Conservation (phyloP, 2,329 filamentous ascomycete species). For the Elsinoe australis region DNA sequence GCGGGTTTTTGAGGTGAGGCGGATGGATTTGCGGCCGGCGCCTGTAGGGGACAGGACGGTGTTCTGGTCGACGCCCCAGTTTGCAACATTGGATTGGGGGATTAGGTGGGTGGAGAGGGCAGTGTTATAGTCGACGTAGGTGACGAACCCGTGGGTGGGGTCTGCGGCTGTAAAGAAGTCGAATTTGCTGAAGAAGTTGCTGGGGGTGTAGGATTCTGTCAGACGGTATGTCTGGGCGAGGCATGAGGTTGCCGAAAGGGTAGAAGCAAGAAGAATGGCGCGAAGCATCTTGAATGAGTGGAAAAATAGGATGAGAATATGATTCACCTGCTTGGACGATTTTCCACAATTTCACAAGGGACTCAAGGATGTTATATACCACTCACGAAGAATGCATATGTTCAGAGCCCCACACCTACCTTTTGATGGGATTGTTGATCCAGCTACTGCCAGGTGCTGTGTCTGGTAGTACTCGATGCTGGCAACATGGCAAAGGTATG, state of each 20-base stretch:
- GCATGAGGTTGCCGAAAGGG: slow-evolving; percentile 10
- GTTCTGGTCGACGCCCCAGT: slow-evolving; percentile 19
- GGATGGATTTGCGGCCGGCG: slow-evolving; percentile 35
- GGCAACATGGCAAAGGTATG: neutral
- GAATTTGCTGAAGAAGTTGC: slow-evolving; percentile 47
- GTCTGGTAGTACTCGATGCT: slow-evolving; percentile 11
- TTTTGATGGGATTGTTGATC: neutral
- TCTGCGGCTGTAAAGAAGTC: slow-evolving; percentile 49
- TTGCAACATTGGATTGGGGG: slow-evolving; percentile 12
- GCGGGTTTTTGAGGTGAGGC: slow-evolving; percentile 39
- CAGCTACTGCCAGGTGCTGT: neutral
- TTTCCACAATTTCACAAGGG: too few relatives aligned
- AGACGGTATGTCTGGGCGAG: slow-evolving; percentile 28
- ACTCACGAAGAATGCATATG: too few relatives aligned
- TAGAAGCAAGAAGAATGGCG: slow-evolving; percentile 9
- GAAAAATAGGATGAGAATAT: neutral
- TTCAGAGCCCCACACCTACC: neutral
- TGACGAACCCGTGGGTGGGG: slow-evolving; percentile 67
- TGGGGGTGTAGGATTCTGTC: slow-evolving; percentile 40
- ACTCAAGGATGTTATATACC: too few relatives aligned
- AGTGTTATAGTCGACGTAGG: slow-evolving; percentile 54
- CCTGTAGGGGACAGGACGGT: slow-evolving; percentile 15
- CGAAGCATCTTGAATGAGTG: slow-evolving; percentile 6
- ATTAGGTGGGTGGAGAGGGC: slow-evolving; percentile 36
- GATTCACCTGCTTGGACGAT: too few relatives aligned